phyloP scores from a whole-genome alignment of 176 grass and related monocot genomes.

The Rhynchospora breviuscula region DNA sequence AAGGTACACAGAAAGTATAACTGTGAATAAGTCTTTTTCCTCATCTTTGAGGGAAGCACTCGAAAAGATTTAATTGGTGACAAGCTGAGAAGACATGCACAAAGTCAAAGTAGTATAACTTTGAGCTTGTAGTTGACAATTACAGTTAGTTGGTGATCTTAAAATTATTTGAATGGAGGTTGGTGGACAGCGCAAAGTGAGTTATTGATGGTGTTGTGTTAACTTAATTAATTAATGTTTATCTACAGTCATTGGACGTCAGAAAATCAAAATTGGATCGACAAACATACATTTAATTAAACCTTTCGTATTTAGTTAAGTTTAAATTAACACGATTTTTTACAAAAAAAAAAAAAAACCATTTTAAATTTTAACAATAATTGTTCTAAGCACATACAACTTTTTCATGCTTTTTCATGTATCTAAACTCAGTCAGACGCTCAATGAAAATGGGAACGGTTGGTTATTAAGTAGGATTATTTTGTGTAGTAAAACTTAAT shows the following conservation, averaged over 20 bases:
- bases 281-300: too few species aligned
- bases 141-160: background rate
- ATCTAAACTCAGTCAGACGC: too few species aligned
- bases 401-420: too few species aligned
- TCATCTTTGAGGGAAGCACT: background rate
- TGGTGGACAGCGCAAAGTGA: background rate
- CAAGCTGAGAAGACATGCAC: background rate
- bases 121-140: conserved; percentile 4
- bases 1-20: background rate
- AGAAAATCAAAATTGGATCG: background rate
- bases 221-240: background rate
- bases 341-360: too few species aligned
- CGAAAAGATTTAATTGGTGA: background rate
- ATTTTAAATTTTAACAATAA: too few species aligned
- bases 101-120: background rate
- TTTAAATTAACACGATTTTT: too few species aligned
- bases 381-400: too few species aligned
- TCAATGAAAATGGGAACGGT: background rate
- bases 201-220: background rate
- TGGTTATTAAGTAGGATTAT: background rate
- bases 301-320: too few species aligned
- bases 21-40: background rate
- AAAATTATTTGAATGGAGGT: conserved; percentile 3
- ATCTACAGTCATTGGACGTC: background rate
- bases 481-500: background rate